Conservation (phyloP, 305 asterid genomes). For the Fraxinus albicans region DNA sequence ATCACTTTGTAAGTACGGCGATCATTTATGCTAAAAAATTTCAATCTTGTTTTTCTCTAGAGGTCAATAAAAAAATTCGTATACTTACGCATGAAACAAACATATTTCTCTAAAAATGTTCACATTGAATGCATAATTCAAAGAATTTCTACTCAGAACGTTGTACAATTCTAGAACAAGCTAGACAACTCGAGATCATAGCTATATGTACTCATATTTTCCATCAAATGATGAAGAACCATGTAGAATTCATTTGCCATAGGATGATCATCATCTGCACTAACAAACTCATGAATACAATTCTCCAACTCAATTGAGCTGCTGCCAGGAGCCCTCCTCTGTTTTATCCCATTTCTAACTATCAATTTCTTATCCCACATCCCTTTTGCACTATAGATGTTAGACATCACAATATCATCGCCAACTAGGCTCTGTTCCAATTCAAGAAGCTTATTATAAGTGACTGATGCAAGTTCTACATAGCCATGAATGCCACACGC, state of each 20-base stretch:
- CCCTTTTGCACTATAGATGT: conserved; percentile 30
- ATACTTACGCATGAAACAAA: background rate
- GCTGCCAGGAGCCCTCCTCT: conserved; percentile 29
- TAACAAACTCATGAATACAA: conserved; percentile 3
- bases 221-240: background rate
- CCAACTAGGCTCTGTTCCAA: conserved; percentile 15
- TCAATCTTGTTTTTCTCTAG: background rate
- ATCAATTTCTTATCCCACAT: conserved; percentile 35
- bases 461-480: conserved; percentile 26
- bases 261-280: conserved; percentile 1
- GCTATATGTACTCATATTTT: background rate
- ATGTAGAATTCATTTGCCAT: background rate
- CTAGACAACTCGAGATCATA: background rate
- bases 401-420: conserved; percentile 33
- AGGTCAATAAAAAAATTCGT: background rate
- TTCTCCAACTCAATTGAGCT: conserved; percentile 24
- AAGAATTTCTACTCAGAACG: background rate
- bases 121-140: background rate
- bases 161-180: background rate
- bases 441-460: conserved; percentile 16
- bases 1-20: background rate
- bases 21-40: background rate
- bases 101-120: background rate
- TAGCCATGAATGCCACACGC: conserved; percentile 24
- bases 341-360: conserved; percentile 23